phyloP scores from a whole-genome alignment of 352 stramenopile species.

The Phytophthora vignae region DNA sequence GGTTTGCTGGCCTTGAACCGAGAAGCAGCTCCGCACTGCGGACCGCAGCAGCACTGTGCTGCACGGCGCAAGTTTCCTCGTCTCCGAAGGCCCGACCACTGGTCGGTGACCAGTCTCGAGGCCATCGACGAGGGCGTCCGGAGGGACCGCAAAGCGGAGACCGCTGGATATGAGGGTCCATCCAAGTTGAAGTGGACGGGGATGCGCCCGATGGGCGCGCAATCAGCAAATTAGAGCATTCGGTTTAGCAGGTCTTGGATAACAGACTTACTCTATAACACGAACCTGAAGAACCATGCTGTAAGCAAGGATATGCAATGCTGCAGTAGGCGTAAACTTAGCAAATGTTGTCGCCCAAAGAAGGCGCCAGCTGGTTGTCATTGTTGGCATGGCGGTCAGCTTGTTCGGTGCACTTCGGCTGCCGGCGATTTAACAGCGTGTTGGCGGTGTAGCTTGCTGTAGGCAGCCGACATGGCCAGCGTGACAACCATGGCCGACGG shows the following conservation, averaged over 20 bases:
- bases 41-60: no score
- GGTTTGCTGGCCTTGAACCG: not conserved
- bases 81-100: no score
- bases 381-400: slow-evolving; percentile 8
- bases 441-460: not conserved
- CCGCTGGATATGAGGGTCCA: slow-evolving; percentile 8
- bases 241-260: not conserved
- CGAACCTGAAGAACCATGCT: not conserved
- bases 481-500: no score
- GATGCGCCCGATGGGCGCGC: not conserved
- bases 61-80: no score
- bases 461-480: not conserved
- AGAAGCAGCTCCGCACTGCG: no score
- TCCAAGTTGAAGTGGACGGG: slow-evolving; percentile 23
- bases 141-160: slow-evolving; percentile 1
- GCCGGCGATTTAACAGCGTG: slow-evolving; percentile 8
- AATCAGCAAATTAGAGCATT: not conserved
- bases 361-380: not conserved
- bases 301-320: slow-evolving; percentile 4
- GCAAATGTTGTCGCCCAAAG: slow-evolving; percentile 6
- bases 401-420: not conserved
- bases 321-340: slow-evolving; percentile 5
- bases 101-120: no score
- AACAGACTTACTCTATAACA: not conserved
- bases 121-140: no score